Evolutionary conservation across 805 yeast species (phyloP).

Genomic region (Ogataea trehalophila): DNA sequence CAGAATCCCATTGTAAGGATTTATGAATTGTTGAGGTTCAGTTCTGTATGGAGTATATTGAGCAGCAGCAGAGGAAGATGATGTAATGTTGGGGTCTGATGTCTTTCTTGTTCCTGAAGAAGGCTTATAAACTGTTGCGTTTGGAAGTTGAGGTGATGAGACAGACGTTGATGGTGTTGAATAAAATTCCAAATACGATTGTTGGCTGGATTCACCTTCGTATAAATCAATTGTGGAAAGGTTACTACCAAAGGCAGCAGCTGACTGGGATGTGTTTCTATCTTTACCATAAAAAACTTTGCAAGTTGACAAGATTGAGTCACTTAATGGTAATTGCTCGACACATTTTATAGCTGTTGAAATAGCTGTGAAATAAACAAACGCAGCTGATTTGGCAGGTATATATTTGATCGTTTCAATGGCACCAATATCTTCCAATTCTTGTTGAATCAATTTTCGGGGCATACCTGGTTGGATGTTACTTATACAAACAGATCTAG

Average conservation of each 20-base stretch:
- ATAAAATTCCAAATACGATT: conserved; percentile 14
- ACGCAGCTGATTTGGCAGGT: conserved; percentile 19
- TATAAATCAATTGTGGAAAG: conserved; percentile 7
- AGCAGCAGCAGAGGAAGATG: neutral
- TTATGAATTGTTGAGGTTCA: conserved; percentile 4
- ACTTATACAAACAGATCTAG: conserved; percentile 26
- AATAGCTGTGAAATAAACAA: conserved; percentile 40
- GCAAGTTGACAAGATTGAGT: conserved; percentile 19
- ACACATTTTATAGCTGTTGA: conserved; percentile 42
- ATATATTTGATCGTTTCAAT: conserved; percentile 33
- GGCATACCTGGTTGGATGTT: conserved; percentile 22
- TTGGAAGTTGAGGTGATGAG: conserved; percentile 20
- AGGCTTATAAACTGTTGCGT: conserved; percentile 6
- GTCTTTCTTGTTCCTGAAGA: conserved; percentile 3
- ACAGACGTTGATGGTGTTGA: conserved; percentile 25
- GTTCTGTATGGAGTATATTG: conserved; percentile 1
- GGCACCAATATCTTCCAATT: conserved; percentile 37
- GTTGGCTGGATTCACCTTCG: conserved; percentile 3
- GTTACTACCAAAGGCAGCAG: neutral
- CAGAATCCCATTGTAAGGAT: conserved; percentile 9
- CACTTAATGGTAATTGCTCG: conserved; percentile 31
- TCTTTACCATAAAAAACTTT: conserved; percentile 29
- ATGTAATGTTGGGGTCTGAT: conserved; percentile 3
- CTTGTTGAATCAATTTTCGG: conserved; percentile 20
- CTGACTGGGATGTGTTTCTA: conserved; percentile 6